Evolutionary conservation across 179 eudicot species (phyloP).

Genomic region (Camellia oleifera): DNA sequence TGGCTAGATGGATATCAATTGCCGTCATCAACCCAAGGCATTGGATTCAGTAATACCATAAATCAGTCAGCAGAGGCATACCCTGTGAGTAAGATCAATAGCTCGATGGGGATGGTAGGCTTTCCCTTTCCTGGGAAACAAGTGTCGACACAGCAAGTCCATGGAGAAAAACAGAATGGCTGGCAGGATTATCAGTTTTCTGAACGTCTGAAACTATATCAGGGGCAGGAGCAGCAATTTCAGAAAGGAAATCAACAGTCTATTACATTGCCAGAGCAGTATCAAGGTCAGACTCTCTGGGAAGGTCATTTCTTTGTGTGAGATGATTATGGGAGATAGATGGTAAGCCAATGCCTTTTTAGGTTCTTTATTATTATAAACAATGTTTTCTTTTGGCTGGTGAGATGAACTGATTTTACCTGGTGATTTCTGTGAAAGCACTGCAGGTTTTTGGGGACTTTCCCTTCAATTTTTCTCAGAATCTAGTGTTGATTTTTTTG

Average conservation of each 20-base stretch:
- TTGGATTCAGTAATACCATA: constrained; percentile 40
- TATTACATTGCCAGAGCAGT: constrained; percentile 51
- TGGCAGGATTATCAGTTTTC: constrained; percentile 59
- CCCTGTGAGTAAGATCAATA: constrained; percentile 42
- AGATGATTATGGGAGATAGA: constrained; percentile 31
- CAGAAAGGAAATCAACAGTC: constrained; percentile 57
- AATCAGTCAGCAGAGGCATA: constrained; percentile 38
- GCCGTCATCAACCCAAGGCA: constrained; percentile 39
- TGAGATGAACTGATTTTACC: constrained; percentile 13
- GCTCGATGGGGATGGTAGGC: constrained; percentile 42
- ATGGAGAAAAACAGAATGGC: constrained; percentile 39
- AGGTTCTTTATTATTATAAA: constrained; percentile 7
- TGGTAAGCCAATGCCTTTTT: constrained; percentile 27
- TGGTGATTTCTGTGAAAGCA: constrained; percentile 26
- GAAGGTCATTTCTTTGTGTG: constrained; percentile 87
- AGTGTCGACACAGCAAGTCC: constrained; percentile 42
- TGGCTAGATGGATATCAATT: constrained; percentile 89
- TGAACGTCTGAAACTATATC: constrained; percentile 40
- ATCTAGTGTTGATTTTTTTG: constrained; percentile 14
- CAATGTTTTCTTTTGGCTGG: not conserved
- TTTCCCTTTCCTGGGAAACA: constrained; percentile 99
- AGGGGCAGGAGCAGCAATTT: constrained; percentile 44
- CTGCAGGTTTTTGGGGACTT: not conserved
- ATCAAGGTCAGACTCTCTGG: constrained; percentile 79
- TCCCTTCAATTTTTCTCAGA: not conserved